Base-by-base conservation (phyloP, 768 basidiomycete species). In the Lactarius deliciosus region DNA sequence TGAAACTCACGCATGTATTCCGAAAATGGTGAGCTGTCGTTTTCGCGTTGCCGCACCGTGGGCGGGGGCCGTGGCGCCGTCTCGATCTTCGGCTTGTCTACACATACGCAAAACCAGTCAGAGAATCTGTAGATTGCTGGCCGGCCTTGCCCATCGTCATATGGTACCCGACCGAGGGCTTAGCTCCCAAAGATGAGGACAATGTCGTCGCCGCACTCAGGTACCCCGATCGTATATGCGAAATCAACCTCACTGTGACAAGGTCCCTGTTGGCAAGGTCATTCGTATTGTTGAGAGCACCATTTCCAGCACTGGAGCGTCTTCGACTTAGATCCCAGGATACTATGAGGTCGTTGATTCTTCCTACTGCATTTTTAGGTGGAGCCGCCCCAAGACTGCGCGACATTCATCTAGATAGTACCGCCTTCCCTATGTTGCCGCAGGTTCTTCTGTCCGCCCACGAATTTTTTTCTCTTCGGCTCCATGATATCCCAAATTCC, bases 1-100 rank as follows among this genome's bases (percentile, higher is more conserved):
- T 50, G 43, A 56, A 16, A 11, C 65, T 62, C 28, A 32, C 25
- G 32, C 65, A 66, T 59, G 65, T 63, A 16, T 66, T 43, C 54
- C 43, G 13, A 47, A 47, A 41, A 20, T 66, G 60, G 65, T 40
- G 65, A 18, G 30, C 13, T 34, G 15, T 62, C 18, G 32, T 56
- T 13, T 64, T 64, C 50, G 50, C 57, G 3, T 64, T 50, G 3
- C 64, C 64, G 11, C n/a, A 53, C 20, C 57, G n/a, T n/a, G n/a
- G n/a, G n/a, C n/a, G n/a, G n/a, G n/a, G n/a, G n/a, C n/a, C n/a
- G n/a, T n/a, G n/a, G n/a, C n/a, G n/a, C n/a, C n/a, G 38, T 43
- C 58, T 64, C 20, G 36, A 50, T 3, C 57, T 64, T 20, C 57
- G 50, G 30, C 47, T 60, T 4, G 50, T 59, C 64, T 60, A 40